phyloP scores from a whole-genome alignment of 768 basidiomycete species.

The Pulveroboletus sp. region DNA sequence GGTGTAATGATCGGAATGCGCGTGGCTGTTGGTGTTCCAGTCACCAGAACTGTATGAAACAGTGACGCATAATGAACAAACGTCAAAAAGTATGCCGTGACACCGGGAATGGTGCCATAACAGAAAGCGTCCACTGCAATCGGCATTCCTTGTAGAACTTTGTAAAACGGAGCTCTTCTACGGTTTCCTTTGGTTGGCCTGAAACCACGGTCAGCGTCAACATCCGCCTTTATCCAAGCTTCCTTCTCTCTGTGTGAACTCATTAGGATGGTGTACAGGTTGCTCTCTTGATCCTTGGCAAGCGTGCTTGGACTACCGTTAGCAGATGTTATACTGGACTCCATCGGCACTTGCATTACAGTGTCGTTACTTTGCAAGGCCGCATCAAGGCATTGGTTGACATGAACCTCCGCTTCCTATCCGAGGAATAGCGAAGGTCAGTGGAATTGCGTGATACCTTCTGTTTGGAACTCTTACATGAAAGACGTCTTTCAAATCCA shows the following conservation, averaged over 20 bases:
- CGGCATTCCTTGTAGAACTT: constrained; percentile 93
- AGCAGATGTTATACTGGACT: neutral
- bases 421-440: constrained; percentile 3
- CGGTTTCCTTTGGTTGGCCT: constrained; percentile 48
- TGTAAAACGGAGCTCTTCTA: constrained; percentile 90
- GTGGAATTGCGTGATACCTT: neutral
- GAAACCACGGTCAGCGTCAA: constrained; percentile 44
- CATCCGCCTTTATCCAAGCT: constrained; percentile 78
- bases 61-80: constrained; percentile 27
- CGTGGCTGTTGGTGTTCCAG: constrained; percentile 55
- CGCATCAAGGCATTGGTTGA: constrained; percentile 53
- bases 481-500: constrained; percentile 6
- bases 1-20: constrained; percentile 96
- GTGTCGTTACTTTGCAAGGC: constrained; percentile 7
- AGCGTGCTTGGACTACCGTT: neutral
- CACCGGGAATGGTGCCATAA: constrained; percentile 85
- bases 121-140: constrained; percentile 97
- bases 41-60: constrained; percentile 6
- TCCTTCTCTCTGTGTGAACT: constrained; percentile 75
- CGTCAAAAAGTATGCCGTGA: constrained; percentile 92
- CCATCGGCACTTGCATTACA: neutral
- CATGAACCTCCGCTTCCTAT: constrained; percentile 50
- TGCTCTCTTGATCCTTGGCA: constrained; percentile 6
- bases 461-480: constrained; percentile 28
- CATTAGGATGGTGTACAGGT: constrained; percentile 85